A percentile compares a stretch with the other conserved stretches of the same genome.
These are phyloP conservation scores for Ascochyta rabiei DNA, from an alignment of 2,329 filamentous ascomycete species.

Conservation along the genomic window DNA sequence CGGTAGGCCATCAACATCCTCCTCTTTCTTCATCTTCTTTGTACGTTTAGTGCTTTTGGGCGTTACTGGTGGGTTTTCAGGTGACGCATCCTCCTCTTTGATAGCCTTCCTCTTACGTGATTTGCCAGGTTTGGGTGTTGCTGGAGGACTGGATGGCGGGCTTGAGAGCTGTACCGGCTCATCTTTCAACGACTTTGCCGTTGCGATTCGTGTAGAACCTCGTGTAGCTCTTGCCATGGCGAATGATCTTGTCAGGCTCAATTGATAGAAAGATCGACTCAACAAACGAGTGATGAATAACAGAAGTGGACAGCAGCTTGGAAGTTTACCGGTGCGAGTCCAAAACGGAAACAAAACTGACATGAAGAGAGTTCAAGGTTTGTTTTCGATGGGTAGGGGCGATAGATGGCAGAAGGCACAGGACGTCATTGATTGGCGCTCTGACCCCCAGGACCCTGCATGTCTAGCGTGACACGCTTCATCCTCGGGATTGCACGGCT, in stretches of 20 bases:
- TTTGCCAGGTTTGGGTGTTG: slow-evolving; percentile 45
- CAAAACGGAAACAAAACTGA: neutral
- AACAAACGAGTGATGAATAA: slow-evolving; percentile 4
- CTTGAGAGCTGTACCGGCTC: slow-evolving; percentile 52
- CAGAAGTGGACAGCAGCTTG: slow-evolving; percentile 21
- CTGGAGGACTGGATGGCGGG: slow-evolving; percentile 48
- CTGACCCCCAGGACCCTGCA: slow-evolving; percentile 34
- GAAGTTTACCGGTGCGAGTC: neutral
- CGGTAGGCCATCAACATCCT: slow-evolving; percentile 57
- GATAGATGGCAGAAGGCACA: slow-evolving; percentile 29
- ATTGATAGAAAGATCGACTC: slow-evolving; percentile 3
- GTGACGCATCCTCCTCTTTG: slow-evolving; percentile 26
- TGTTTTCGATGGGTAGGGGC: slow-evolving; percentile 12
- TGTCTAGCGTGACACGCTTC: slow-evolving; percentile 24
- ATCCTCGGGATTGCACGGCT: slow-evolving; percentile 13
- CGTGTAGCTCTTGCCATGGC: slow-evolving; percentile 44
- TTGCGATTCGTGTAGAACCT: slow-evolving; percentile 28
- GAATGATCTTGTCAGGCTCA: neutral
- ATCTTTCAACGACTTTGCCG: slow-evolving; percentile 14
- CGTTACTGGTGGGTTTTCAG: slow-evolving; percentile 12
- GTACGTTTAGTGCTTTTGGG: slow-evolving; percentile 46
- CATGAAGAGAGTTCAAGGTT: slow-evolving; percentile 5
- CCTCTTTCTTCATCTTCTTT: slow-evolving; percentile 43
- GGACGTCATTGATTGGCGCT: slow-evolving; percentile 45
- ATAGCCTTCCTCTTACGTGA: slow-evolving; percentile 34